Evolutionary conservation across 768 basidiomycete genomes (phyloP).

Genomic region (Trametes villosa): DNA sequence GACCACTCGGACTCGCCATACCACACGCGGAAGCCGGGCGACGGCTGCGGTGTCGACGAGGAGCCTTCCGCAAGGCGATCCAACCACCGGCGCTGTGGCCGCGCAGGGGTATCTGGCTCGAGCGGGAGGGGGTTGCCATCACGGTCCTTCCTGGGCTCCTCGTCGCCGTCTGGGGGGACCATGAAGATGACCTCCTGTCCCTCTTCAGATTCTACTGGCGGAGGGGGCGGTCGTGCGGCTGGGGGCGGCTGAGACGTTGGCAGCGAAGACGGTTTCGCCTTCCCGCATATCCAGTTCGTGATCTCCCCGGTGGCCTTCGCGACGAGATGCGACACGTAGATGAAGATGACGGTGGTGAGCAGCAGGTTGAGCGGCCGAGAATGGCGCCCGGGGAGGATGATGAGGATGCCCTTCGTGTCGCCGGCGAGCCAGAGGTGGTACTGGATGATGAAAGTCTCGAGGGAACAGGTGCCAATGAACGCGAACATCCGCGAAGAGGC

Average conservation of each 20-base stretch:
- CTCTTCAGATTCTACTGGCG: constrained; percentile 9
- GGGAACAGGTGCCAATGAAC: constrained; percentile 84
- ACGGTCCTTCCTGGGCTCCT: constrained; percentile 25
- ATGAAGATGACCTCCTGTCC: constrained; percentile 31
- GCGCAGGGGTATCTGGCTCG: constrained; percentile 45
- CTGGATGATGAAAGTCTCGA: constrained; percentile 92
- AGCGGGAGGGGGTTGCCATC: constrained; percentile 37
- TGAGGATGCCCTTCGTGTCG: constrained; percentile 80
- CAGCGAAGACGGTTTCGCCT: constrained; percentile 28
- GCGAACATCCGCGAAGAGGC: constrained; percentile 70
- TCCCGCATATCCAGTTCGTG: constrained; percentile 61
- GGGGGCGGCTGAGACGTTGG: constrained; percentile 2
- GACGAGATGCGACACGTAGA: constrained; percentile 79
- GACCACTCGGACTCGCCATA: constrained; percentile 36
- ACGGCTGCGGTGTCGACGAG: constrained; percentile 6
- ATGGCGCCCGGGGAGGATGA: constrained; percentile 73
- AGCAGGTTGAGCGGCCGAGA: constrained; percentile 82
- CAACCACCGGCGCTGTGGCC: constrained; percentile 50
- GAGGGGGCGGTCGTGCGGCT: neutral
- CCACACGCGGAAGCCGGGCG: constrained; percentile 39
- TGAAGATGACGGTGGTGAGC: constrained; percentile 74
- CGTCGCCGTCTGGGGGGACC: constrained; percentile 23
- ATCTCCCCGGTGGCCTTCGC: constrained; percentile 76
- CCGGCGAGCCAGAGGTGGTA: constrained; percentile 87
- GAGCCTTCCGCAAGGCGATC: constrained; percentile 50